A percentile compares a stretch with the other conserved stretches of the same genome.
Evolutionary conservation across 495 filamentous ascomycete species (phyloP).

Genomic region (Aspergillus mulundensis): DNA sequence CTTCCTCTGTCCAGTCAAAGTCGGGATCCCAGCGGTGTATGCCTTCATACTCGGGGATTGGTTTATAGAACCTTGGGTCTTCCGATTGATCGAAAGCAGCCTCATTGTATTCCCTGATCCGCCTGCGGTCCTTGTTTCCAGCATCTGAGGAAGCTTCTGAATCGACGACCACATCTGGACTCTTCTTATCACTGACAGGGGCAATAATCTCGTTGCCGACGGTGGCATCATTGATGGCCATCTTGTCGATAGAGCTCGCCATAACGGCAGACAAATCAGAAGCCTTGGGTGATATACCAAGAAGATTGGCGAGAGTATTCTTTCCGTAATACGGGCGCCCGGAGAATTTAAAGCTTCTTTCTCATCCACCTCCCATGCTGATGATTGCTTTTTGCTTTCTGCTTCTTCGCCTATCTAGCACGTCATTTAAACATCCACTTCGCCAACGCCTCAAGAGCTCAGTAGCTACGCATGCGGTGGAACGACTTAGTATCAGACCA

Average conservation of each 20-base stretch:
- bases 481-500: constrained; percentile 8
- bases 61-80: constrained; percentile 49
- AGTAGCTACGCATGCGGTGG: background rate
- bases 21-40: constrained; percentile 72
- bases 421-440: constrained; percentile 11
- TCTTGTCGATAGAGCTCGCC: constrained; percentile 10
- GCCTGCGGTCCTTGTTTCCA: constrained; percentile 10
- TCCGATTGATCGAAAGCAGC: constrained; percentile 39
- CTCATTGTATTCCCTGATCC: constrained; percentile 19
- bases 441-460: background rate
- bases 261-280: background rate
- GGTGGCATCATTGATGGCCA: constrained; percentile 16
- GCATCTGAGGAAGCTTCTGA: constrained; percentile 26
- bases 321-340: background rate
- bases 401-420: constrained; percentile 9
- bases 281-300: background rate
- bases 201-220: constrained; percentile 1
- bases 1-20: constrained; percentile 64
- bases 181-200: constrained; percentile 7
- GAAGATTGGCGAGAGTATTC: background rate
- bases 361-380: background rate
- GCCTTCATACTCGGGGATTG: constrained; percentile 62
- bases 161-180: constrained; percentile 10
- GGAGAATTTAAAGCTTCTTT: constrained; percentile 6
- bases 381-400: background rate